Evolutionary conservation across 2,329 filamentous ascomycete species (phyloP), one percentile per base, ranked within the genome.

Genomic region (Cordyceps cicadae): DNA sequence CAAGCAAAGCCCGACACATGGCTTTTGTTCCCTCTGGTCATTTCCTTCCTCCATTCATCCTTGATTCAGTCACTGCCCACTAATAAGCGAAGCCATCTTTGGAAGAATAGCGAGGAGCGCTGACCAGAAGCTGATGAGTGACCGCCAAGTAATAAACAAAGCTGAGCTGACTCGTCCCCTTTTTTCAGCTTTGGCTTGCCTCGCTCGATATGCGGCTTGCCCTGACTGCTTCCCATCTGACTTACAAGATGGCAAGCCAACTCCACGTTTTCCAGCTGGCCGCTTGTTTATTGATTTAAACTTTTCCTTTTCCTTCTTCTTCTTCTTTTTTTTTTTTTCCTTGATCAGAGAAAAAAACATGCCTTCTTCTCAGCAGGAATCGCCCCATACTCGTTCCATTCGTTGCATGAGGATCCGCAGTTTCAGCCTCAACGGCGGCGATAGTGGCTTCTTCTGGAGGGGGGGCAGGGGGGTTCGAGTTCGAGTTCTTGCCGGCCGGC

Each of bases 81-180:
- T 6, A 15, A 15, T 6, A 15, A 15, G 17, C 9, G 32, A 24
- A 29, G 5, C 54, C 46, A 50, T 37, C 11, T 43, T 29, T 8
- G 46, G 54, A 50, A 41, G 1, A 50, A 57, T 50, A 34, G 21
- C 54, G 54, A 57, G 54, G 43, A n/a, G 3, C n/a, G 54, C 41
- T 49, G 43, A 26, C 54, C 29, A 39, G 54, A 39, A 1, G 29
- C 15, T 29, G 45, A 21, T 50, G 54, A 41, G 54, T 6, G 19
- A 8, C 15, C 8, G 3, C 0, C 0, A 57, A 21, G 8, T 12
- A 24, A 19, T 50, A 14, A 12, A 26, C 12, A 49, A 24, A 26
- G 43, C 54, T 57, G 54, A 26, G 43, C 54, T 57, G 54, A 57
- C 54, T 39, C 45, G 32, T 19, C 29, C 12, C 24, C 29, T 56